Evolutionary conservation across 257 asterid genomes (phyloP).

Genomic region (Solanum chilense): DNA sequence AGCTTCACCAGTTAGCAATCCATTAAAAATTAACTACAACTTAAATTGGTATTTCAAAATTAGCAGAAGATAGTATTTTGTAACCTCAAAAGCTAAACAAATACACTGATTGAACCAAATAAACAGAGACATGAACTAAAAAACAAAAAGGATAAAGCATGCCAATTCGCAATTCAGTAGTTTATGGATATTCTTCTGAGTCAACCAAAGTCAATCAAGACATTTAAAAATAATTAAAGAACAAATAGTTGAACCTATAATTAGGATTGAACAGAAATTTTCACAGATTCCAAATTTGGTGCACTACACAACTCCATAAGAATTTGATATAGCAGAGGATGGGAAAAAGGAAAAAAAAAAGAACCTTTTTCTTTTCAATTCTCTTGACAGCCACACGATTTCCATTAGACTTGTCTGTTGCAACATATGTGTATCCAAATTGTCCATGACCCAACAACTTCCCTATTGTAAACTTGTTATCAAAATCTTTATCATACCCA

Average conservation of each 20-base stretch:
- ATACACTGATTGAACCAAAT: not conserved
- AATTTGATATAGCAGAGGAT: not conserved
- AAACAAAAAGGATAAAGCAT: not conserved
- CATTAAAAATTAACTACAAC: not conserved
- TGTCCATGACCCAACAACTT: slow-evolving; percentile 87
- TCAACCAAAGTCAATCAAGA: not conserved
- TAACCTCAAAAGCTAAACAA: not conserved
- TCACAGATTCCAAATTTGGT: not conserved
- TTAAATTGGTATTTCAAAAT: not conserved
- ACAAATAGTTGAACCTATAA: not conserved
- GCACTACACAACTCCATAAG: not conserved
- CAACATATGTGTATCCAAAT: slow-evolving; percentile 79
- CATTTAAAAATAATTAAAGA: not conserved
- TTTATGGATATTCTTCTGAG: not conserved
- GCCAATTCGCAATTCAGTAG: not conserved
- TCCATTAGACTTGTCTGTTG: slow-evolving; percentile 52
- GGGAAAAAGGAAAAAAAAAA: not conserved
- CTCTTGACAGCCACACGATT: slow-evolving; percentile 85
- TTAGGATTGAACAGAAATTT: not conserved
- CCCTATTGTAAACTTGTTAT: slow-evolving; percentile 45
- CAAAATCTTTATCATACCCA: slow-evolving; percentile 78
- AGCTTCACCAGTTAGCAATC: not conserved
- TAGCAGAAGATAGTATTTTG: not conserved
- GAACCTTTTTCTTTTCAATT: slow-evolving; percentile 78
- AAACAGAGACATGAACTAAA: not conserved